A percentile compares a stretch with the other conserved stretches of the same genome.
Conservation (phyloP, 768 basidiomycete genomes). For the Crassisporium funariophilum region DNA sequence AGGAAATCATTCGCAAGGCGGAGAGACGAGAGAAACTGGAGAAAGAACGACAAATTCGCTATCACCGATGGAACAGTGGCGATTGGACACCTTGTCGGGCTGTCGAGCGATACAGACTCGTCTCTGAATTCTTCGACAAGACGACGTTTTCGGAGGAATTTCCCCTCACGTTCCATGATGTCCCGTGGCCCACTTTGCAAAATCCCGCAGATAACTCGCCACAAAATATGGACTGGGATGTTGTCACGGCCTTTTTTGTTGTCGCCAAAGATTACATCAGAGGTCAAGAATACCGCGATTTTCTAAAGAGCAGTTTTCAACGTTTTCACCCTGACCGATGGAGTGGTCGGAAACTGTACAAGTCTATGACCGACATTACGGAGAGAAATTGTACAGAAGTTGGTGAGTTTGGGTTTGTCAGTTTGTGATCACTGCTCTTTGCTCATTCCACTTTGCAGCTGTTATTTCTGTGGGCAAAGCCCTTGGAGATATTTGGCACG, state of each 20-base stretch:
- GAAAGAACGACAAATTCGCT: conserved; percentile 39
- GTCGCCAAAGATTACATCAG: conserved; percentile 54
- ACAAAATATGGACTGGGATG: conserved; percentile 70
- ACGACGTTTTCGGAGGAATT: conserved; percentile 52
- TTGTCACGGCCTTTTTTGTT: conserved; percentile 73
- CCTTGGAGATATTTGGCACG: too few relatives aligned
- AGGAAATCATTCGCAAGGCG: conserved; percentile 23
- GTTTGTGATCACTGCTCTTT: background rate
- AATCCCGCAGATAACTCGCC: conserved; percentile 53
- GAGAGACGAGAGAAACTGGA: conserved; percentile 23
- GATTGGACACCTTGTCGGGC: conserved; percentile 68
- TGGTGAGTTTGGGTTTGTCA: conserved; percentile 39
- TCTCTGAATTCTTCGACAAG: conserved; percentile 65
- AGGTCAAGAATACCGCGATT: conserved; percentile 58
- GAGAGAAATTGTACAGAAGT: conserved; percentile 65
- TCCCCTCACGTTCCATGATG: conserved; percentile 58
- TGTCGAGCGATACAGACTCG: conserved; percentile 64
- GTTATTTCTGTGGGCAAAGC: conserved; percentile 22
- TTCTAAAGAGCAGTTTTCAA: conserved; percentile 71
- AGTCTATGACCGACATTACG: conserved; percentile 56
- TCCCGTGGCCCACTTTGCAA: conserved; percentile 78
- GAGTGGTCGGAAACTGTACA: conserved; percentile 66
- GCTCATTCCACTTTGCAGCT: conserved; percentile 5
- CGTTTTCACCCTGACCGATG: conserved; percentile 84
- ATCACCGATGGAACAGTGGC: conserved; percentile 59